Evolutionary conservation across 192 early-diverging fungal genomes (phyloP), one percentile per base, ranked within the genome.

Genomic region (Phycomyces blakesleeanus): DNA sequence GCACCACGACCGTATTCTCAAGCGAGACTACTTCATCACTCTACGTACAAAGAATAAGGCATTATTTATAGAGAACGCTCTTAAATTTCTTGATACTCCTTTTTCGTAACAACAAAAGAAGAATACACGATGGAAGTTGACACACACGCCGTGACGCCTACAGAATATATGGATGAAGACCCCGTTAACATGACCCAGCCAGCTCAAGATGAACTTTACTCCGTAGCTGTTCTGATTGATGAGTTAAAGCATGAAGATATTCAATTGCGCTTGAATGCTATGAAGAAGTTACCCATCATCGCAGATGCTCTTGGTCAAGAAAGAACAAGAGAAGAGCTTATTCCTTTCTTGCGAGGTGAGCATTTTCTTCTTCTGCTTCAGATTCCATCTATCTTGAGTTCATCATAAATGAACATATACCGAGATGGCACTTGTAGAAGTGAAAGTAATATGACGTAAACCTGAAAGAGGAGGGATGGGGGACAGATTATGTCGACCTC

Each of bases 261-360:
- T 34, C 78, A 82, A 39, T 79, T 92, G 58, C 80, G 93, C 52
- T 78, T 96, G 22, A 92, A 90, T 58, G 91, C 94, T 42, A 89
- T 96, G 67, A 79, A 82, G 55, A 83, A 91, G 37, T 79, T 96
- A 24, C 76, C 82, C 25, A 89, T 89, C 51, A 96, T 96, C 57
- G 95, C 96, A 15, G 81, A 91, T 41, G 96, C 97, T 16, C 84
- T 99, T 38, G 97, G 97, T 29, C 88, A 87, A 51, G 93, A 98
- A 76, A 87, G 97, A 54, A 92, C 97, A 39, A 83, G 97, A 29
- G 87, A 89, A 37, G 97, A 99, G 79, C 87, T 99, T 27, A 87
- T 99, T 77, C 96, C 96, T 20, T 99, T 99, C 71, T 81, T 99
- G 49, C 96, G 98, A 81, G 93, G 93, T 96, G 77, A 65, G 65